phyloP scores from a whole-genome alignment of 257 asterid species.

The Avicennia marina region DNA sequence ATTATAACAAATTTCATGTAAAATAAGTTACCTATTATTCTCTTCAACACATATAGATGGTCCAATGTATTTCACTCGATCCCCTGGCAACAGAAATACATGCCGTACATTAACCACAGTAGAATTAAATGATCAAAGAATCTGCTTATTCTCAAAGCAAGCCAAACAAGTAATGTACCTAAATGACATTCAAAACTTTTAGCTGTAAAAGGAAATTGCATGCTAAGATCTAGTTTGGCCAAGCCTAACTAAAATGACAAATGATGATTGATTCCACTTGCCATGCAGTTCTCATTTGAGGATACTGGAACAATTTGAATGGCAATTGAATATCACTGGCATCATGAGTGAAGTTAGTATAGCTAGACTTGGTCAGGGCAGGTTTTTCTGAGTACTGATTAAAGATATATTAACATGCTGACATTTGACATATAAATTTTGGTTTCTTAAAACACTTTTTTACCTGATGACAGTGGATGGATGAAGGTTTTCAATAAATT shows the following conservation, averaged over 20 bases:
- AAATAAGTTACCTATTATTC: slow-evolving; percentile 58
- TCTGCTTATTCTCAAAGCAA: not conserved
- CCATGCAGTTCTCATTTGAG: too few species aligned
- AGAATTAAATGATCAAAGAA: slow-evolving; percentile 10
- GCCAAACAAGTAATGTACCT: not conserved
- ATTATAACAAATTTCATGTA: slow-evolving; percentile 14
- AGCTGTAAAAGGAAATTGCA: not conserved
- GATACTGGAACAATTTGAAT: too few species aligned
- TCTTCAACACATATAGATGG: slow-evolving; percentile 53
- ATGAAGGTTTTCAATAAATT: not conserved
- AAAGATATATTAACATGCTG: too few species aligned
- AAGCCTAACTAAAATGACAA: too few species aligned
- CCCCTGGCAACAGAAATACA: slow-evolving; percentile 59
- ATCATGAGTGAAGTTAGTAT: not conserved
- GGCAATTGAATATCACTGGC: slow-evolving; percentile 2
- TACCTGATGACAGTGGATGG: too few species aligned
- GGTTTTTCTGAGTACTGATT: too few species aligned
- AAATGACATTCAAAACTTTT: not conserved
- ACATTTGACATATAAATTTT: too few species aligned
- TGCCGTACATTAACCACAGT: slow-evolving; percentile 14
- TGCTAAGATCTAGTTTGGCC: slow-evolving; percentile 2
- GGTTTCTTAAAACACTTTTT: too few species aligned
- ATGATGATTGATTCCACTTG: too few species aligned
- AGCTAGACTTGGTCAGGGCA: too few species aligned
- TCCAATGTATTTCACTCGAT: slow-evolving; percentile 88